Percentiles rank a stretch among this genome's conserved stretches.
Evolutionary conservation across 768 basidiomycete species (phyloP).

Genomic region (Tricholoma flavovirens): DNA sequence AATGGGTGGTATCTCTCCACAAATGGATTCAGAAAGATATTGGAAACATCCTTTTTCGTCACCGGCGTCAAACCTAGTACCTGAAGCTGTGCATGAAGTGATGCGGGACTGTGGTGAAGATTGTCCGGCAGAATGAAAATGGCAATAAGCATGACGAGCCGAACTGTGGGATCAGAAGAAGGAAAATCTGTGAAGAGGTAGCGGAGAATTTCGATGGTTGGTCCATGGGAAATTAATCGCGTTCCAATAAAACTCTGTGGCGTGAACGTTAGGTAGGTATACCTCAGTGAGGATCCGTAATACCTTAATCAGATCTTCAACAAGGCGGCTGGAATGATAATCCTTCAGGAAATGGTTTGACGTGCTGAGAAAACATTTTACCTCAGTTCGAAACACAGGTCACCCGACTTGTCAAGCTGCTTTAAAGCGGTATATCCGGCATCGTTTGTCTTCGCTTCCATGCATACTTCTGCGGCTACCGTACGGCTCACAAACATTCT

Average conservation of each 20-base stretch:
- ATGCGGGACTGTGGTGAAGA: slow-evolving; percentile 23
- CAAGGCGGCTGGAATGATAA: slow-evolving; percentile 35
- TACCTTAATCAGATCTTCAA: slow-evolving; percentile 67
- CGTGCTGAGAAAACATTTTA: slow-evolving; percentile 25
- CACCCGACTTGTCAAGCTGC: slow-evolving; percentile 55
- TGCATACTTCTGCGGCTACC: slow-evolving; percentile 78
- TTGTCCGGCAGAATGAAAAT: slow-evolving; percentile 45
- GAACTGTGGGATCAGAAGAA: slow-evolving; percentile 50
- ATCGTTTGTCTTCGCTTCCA: slow-evolving; percentile 73
- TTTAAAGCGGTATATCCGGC: slow-evolving; percentile 66
- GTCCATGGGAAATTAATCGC: slow-evolving; percentile 51
- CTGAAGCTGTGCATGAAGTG: slow-evolving; percentile 48
- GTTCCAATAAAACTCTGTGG: slow-evolving; percentile 63
- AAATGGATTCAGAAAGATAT: slow-evolving; percentile 65
- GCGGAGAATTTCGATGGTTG: slow-evolving; percentile 48
- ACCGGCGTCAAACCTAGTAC: slow-evolving; percentile 50
- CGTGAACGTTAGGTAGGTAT: slow-evolving; percentile 7
- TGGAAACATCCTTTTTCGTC: slow-evolving; percentile 51
- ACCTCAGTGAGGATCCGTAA: not conserved
- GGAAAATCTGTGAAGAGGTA: slow-evolving; percentile 66
- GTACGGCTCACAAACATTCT: slow-evolving; percentile 83
- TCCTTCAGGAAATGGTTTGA: not conserved
- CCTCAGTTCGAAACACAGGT: slow-evolving; percentile 65
- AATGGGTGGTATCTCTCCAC: slow-evolving; percentile 59
- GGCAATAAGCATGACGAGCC: slow-evolving; percentile 69